Base-by-base conservation (phyloP, 1,139 yeast species). In the Entelexis sorbosivorans region DNA sequence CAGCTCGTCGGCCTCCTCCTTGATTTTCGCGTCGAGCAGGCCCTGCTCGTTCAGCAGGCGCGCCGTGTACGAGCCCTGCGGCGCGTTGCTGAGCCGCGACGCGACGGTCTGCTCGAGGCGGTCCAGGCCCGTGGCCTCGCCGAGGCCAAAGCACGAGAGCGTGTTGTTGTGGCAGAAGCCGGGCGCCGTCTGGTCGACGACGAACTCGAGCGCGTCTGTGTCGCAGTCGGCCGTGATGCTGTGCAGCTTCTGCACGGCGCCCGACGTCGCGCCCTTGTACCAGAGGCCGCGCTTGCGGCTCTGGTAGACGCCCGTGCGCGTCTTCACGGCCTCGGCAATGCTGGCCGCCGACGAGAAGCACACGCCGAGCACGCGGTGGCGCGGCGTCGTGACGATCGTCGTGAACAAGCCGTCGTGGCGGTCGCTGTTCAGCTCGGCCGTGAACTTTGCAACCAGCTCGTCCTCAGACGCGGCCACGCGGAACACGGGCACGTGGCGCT, bases 241-340 rank as follows among this genome's bases (percentile, higher is more conserved):
- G 28, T 83, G 61, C 50, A 91, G 73, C 59, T 73, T 73, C 68
- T 91, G 98, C 1, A 95, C 86, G 48, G 95, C 95, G 11, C 98
- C 98, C 33, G 95, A 83, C 5, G 96, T 85, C 53, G 84, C 84
- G 36, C 98, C 99, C 67, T 91, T 91, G 67, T 83, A 85, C 98
- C 99, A 91, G 54, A 91, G 74, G 24, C 93, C 87, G 55, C 82
- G 81, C 58, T 82, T 81, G 60, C 98, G 81, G 6, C 96, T 87
- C 68, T 85, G 96, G 68, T 91, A 91, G 9, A 91, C 96, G 49
- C 99, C 99, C 14, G 85, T 79, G 47, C 79, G 77, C 38, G 86
- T 84, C 55, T 79, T 78, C 59, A 91, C 76, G 5, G 97, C 91
- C 60, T 85, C 93, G 48, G 75, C 70, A 59, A 93, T 79, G 35